Evolutionary conservation across 192 early-diverging fungal genomes (phyloP), one percentile per base, ranked within the genome.

Genomic region (Lobosporangium transversale): DNA sequence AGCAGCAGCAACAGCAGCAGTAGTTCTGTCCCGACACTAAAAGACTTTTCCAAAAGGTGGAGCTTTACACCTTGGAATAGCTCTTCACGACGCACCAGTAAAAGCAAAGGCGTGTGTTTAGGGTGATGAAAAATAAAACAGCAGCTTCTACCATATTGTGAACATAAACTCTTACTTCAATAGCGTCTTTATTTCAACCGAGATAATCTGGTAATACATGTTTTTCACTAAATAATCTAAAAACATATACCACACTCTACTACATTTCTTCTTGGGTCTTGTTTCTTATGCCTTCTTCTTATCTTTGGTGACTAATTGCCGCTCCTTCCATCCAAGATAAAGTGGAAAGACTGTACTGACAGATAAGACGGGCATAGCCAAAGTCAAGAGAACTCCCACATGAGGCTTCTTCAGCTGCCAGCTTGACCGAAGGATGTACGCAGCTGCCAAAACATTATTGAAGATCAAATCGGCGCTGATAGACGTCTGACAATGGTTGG

Each of bases 401-500:
- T 36, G 51, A 1, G 52, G 24, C 53, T 66, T 75, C 17, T 61
- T 66, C 63, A 76, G n/a, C 24, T 62, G 64, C 15, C 53, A 53
- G n/a, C 64, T 76, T 14, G 73, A 62, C 52, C 62, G 73, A 40
- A 76, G 29, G 55, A 76, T 67, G 33, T 62, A 76, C 0, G 61
- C 27, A 1, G 64, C 73, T 1, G 73, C 65, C 45, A 76, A 36
- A 30, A 76, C 11, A 23, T 66, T 76, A 40, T 76, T 76, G 26
- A 67, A 67, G 10, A 76, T 18, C 65, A 76, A 40, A 50, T 76
- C 73, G 0, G 73, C 73, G 30, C 73, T 76, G 54, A 76, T 76
- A 1, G 73, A 76, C 8, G 73, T 76, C 40, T 76, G 73, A 37
- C 73, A 76, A 26, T 76, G 73, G 48, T 76, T 76, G 47, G 43